These are phyloP conservation scores for Fusarium sp. DNA, from an alignment of 2,329 filamentous ascomycete genomes.

Conservation along the genomic window DNA sequence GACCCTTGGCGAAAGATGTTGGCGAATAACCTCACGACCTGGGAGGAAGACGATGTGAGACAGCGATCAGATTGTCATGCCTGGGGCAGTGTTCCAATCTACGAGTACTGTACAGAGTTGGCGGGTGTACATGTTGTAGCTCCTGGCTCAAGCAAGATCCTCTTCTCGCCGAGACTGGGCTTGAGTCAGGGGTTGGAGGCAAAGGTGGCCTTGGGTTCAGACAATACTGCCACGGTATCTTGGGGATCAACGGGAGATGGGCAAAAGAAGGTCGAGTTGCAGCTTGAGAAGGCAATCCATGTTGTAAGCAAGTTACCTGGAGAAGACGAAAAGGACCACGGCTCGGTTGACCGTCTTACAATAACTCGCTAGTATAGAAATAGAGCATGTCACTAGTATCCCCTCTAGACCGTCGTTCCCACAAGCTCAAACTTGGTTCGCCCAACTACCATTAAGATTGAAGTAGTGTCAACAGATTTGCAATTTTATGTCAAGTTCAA, in stretches of 20 bases:
- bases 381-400: no score
- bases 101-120: constrained; percentile 31
- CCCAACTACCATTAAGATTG: no score
- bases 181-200: constrained; percentile 15
- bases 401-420: no score
- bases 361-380: no score
- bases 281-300: constrained; percentile 13
- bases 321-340: constrained; percentile 8
- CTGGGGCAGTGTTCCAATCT: constrained; percentile 31
- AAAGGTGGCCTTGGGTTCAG: constrained; percentile 16
- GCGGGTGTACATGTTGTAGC: constrained; percentile 17
- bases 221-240: constrained; percentile 21
- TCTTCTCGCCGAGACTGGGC: constrained; percentile 26
- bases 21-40: constrained; percentile 29
- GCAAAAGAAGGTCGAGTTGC: constrained; percentile 2
- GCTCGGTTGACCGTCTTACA: not conserved
- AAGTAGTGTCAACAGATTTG: no score
- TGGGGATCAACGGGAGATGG: constrained; percentile 12
- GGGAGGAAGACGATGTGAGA: constrained; percentile 33
- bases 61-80: constrained; percentile 34
- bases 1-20: constrained; percentile 28
- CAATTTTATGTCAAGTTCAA: no score
- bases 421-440: no score
- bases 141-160: constrained; percentile 14
- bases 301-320: constrained; percentile 19